Evolutionary conservation across 768 basidiomycete species (phyloP).

Genomic region (Leccinum sublutescens): DNA sequence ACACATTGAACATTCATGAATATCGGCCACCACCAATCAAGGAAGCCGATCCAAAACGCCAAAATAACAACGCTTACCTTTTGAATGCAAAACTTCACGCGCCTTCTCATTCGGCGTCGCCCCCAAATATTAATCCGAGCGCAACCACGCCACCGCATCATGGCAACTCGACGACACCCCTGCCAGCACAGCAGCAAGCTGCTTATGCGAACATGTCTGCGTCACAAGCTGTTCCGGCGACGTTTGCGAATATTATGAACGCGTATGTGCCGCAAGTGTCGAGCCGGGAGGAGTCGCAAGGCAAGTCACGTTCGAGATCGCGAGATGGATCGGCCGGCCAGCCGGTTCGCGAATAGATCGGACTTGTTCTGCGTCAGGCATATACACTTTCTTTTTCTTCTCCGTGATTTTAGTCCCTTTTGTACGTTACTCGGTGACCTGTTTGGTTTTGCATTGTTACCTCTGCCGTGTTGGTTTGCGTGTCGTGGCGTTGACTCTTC

Average conservation of each 20-base stretch:
- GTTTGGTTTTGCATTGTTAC: constrained; percentile 2
- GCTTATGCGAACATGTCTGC: constrained; percentile 18
- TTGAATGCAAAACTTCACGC: constrained; percentile 14
- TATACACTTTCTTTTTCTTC: background rate
- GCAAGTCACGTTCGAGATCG: constrained; percentile 27
- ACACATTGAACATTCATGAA: constrained; percentile 33
- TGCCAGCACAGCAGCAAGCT: constrained; percentile 18
- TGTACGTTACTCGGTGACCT: constrained; percentile 8
- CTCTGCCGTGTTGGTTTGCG: background rate
- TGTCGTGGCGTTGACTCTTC: constrained; percentile 1
- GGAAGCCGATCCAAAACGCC: constrained; percentile 22
- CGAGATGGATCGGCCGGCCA: constrained; percentile 24
- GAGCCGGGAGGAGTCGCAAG: constrained; percentile 23
- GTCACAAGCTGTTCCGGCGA: constrained; percentile 42
- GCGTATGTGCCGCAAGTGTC: constrained; percentile 49
- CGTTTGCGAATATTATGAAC: constrained; percentile 70
- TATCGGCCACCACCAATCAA: constrained; percentile 29
- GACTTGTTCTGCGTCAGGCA: background rate
- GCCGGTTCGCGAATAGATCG: constrained; percentile 15
- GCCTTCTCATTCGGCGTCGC: constrained; percentile 21
- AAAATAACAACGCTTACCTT: constrained; percentile 10
- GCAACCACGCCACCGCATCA: constrained; percentile 20
- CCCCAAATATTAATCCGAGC: constrained; percentile 23
- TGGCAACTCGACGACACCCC: constrained; percentile 8
- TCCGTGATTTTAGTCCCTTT: background rate